Evolutionary conservation across 345 rosid species (phyloP), one percentile per base, ranked within the genome.

Genomic region (Turnera subulata): DNA sequence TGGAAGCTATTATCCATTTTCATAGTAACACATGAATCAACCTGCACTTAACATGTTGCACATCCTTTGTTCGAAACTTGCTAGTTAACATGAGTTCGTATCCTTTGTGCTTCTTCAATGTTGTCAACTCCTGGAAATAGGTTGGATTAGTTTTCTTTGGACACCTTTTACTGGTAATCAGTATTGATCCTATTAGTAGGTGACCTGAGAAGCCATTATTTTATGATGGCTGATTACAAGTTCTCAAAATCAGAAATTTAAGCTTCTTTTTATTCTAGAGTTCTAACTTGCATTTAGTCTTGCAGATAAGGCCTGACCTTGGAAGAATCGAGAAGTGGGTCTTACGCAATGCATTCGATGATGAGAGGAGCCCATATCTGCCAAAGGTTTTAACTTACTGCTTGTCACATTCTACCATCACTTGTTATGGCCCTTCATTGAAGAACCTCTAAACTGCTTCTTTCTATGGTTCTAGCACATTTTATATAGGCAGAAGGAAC

Each of bases 291-390:
- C 33, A 23, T 46, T 46, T 21, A 19, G 33, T 5, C 40, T 26
- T 46, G 45, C 80, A 88, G 96, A 69, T 85, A 60, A 78, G 65
- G 74, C 89, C 78, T 64, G 89, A 84, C 52, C 65, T 84, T 19
- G 82, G 89, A 73, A 81, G 96, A 79, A 82, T 82, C 57, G 96
- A 88, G 76, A 88, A 88, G 73, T 88, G 92, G 96, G 63, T 82
- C 72, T 68, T 88, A 57, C 91, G 96, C 37, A 88, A 79, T 65
- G 96, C 96, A 21, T 88, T 88, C 69, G 96, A 88, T 58, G 89
- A 82, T 71, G 87, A 84, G 62, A 58, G 74, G 63, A 63, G 77
- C 43, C 92, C 96, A 29, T 88, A 88, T 50, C 76, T 88, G 58
- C 96, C 91, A 4, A 88, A 84, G 92, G 96, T 84, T 58, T 50